A percentile compares a stretch with the other conserved stretches of the same genome.
Conservation (phyloP, 768 basidiomycete species). For the Pleurotus platypus region DNA sequence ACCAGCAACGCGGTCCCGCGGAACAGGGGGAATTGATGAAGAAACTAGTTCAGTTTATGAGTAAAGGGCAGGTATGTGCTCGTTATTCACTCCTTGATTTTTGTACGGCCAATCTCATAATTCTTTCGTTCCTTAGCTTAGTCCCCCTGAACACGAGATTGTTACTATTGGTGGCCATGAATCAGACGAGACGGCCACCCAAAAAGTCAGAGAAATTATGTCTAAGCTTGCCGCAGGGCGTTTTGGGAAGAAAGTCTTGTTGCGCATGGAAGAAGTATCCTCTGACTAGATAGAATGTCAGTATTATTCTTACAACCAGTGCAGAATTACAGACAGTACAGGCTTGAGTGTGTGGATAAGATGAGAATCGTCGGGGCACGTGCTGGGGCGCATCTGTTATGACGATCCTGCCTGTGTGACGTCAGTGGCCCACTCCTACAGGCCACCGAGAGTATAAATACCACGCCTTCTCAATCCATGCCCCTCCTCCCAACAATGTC, state of each 20-base stretch:
- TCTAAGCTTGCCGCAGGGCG: constrained; percentile 30
- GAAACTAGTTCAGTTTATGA: constrained; percentile 50
- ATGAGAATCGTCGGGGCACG: too few species aligned
- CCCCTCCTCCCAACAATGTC: too few species aligned
- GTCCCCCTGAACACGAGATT: constrained; percentile 67
- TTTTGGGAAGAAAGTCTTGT: constrained; percentile 40
- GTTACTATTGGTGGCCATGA: constrained; percentile 42
- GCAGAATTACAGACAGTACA: too few species aligned
- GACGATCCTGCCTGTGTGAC: too few species aligned
- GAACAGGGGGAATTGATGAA: constrained; percentile 52
- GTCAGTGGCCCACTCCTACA: too few species aligned
- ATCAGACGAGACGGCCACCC: constrained; percentile 32
- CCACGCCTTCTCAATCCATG: too few species aligned
- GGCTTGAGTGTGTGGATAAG: too few species aligned
- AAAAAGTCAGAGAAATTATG: constrained; percentile 50
- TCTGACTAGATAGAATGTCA: constrained; percentile 11
- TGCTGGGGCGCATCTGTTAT: too few species aligned
- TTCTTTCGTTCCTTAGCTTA: constrained; percentile 41
- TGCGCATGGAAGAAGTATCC: constrained; percentile 28
- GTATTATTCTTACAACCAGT: too few species aligned
- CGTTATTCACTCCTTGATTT: neutral
- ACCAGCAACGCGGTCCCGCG: constrained; percentile 38
- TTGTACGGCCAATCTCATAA: neutral
- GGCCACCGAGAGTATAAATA: too few species aligned
- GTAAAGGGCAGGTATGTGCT: constrained; percentile 45